Evolutionary conservation across 2,329 filamentous ascomycete species (phyloP), one percentile per base, ranked within the genome.

Genomic region (Niveomyces coronatus): DNA sequence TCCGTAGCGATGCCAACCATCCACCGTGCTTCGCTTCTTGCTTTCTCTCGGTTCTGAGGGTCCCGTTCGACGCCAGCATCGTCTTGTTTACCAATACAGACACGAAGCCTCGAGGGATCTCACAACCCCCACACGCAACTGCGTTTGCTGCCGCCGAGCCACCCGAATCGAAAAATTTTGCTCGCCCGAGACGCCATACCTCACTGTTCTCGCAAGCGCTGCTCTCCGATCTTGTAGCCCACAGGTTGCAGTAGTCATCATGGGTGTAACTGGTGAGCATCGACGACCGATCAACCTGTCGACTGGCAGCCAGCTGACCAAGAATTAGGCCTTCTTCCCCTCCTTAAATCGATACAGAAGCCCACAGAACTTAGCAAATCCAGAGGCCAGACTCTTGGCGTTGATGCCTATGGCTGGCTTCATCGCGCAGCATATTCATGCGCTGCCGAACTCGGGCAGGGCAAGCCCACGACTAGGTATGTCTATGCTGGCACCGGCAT

Each of bases 401-500:
- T 98, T 24, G 91, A 98, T 60, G 89, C 84, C 41, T 98, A 98
- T 70, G 91, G 89, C 57, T 98, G 93, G 91, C 78, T 98, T 39
- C 91, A 98, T 61, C 82, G 91, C 49, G 93, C 88, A 38, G 87
- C 87, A 32, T 80, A 93, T 47, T 76, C 85, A 35, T 96, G 89
- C 65, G 86, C 89, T 45, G 77, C 91, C 52, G 91, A 96, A 52
- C 73, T 98, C 45, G 91, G 87, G 24, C 74, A 89, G 51, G 86
- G 77, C 51, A 91, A 85, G 57, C 87, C 86, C 11, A 96, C 88
- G 1, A 80, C 76, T 38, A 93, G 85, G 84, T 93, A 68, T 55
- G 74, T 62, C 13, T n/a, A n/a, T n/a, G n/a, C n/a, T n/a, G n/a
- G n/a, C n/a, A n/a, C n/a, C n/a, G n/a, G n/a, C n/a, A n/a, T n/a